Percentiles rank a stretch among this genome's conserved stretches.
These are phyloP conservation scores for Collybia sordida DNA, from an alignment of 768 basidiomycete species.

Conservation along the genomic window DNA sequence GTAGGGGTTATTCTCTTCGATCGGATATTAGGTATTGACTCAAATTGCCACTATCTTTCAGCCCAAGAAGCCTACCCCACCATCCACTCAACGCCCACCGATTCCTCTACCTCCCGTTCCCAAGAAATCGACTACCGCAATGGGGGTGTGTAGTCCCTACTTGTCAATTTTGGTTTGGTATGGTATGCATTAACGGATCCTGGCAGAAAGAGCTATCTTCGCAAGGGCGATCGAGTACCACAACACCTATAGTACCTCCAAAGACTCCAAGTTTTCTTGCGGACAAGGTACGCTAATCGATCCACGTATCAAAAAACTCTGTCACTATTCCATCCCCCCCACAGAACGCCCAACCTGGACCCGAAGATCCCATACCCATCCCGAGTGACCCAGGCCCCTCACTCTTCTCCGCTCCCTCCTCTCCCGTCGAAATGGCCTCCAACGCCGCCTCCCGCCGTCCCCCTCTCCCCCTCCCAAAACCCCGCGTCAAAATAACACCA, in stretches of 20 bases:
- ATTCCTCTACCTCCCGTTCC: background rate
- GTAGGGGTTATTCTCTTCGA: background rate
- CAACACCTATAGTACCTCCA: background rate
- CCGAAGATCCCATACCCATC: background rate
- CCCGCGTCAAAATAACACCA: constrained; percentile 2
- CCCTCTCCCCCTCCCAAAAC: background rate
- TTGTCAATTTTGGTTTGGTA: no score
- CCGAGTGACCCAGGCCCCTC: background rate
- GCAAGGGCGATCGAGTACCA: background rate
- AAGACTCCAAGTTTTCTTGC: background rate
- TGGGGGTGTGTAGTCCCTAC: no score
- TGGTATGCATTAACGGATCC: no score
- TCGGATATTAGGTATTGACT: background rate
- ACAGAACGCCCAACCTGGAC: no score
- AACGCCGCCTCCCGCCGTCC: background rate
- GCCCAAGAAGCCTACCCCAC: background rate
- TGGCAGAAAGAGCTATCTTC: no score
- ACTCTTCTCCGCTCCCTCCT: background rate
- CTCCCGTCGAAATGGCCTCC: background rate
- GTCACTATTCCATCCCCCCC: no score
- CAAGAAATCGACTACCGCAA: background rate
- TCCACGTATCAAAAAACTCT: no score
- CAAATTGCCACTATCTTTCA: background rate
- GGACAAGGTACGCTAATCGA: constrained; percentile 1
- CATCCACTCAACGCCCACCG: background rate